Evolutionary conservation across 2,329 filamentous ascomycete genomes (phyloP).

Genomic region (Rutstroemia sp.): DNA sequence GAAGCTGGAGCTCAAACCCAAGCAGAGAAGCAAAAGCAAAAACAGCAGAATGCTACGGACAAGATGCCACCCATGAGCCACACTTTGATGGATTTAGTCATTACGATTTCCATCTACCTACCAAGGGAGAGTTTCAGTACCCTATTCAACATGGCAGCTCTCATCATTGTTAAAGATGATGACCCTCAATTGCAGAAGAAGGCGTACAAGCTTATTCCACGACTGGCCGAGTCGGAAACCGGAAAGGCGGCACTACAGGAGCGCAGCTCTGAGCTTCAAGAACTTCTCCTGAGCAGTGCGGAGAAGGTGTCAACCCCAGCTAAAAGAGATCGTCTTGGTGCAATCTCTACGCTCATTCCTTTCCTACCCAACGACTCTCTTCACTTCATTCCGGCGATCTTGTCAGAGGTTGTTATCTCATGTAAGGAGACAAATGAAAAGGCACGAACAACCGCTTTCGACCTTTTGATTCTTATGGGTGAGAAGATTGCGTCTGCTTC

Average conservation of each 20-base stretch:
- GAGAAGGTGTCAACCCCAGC: conserved; percentile 84
- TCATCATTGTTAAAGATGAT: conserved; percentile 71
- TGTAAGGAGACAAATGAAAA: conserved; percentile 98
- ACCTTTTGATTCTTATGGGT: conserved; percentile 82
- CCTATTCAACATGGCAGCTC: conserved; percentile 79
- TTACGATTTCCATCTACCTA: conserved; percentile 91
- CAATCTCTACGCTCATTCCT: conserved; percentile 72
- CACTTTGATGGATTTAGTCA: conserved; percentile 93
- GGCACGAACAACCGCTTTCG: conserved; percentile 81
- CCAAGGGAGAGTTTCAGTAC: conserved; percentile 77
- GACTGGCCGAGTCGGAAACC: conserved; percentile 72
- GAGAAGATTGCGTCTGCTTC: conserved; percentile 63
- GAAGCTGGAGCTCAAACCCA: conserved; percentile 55
- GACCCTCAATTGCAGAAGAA: conserved; percentile 98
- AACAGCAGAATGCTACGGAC: conserved; percentile 46
- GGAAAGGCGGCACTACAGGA: conserved; percentile 71
- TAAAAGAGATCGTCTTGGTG: conserved; percentile 75
- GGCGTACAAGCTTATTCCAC: conserved; percentile 94
- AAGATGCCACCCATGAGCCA: conserved; percentile 89
- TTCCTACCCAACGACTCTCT: conserved; percentile 71
- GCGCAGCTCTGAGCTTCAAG: conserved; percentile 70
- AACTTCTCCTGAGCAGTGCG: conserved; percentile 69
- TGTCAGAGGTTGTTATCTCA: conserved; percentile 91
- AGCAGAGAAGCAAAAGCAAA: conserved; percentile 54
- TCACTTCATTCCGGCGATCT: conserved; percentile 85